phyloP scores from a whole-genome alignment of 768 basidiomycete genomes.

The Macrolepiota dolichaula region DNA sequence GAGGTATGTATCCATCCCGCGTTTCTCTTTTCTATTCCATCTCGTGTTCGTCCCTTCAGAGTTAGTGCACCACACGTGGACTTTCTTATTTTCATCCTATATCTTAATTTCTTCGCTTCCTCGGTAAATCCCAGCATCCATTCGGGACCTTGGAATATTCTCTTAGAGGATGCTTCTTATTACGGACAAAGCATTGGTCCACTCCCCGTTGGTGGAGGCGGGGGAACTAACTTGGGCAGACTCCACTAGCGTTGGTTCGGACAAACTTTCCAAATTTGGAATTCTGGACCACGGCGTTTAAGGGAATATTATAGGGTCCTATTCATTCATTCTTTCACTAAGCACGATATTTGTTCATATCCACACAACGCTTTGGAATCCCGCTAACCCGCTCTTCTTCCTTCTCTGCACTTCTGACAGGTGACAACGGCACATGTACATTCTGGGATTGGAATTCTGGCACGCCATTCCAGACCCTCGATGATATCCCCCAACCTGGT shows the following conservation, averaged over 20 bases:
- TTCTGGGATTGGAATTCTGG: slow-evolving; percentile 97
- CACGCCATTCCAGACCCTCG: slow-evolving; percentile 89
- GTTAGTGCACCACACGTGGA: neutral
- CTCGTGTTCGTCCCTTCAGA: neutral
- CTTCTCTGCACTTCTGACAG: slow-evolving; percentile 33
- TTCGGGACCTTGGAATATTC: too few relatives aligned
- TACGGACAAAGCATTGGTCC: too few relatives aligned
- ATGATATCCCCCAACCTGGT: slow-evolving; percentile 96
- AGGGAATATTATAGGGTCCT: too few relatives aligned
- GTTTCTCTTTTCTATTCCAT: slow-evolving; percentile 3
- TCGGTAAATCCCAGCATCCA: neutral
- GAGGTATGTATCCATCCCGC: slow-evolving; percentile 53
- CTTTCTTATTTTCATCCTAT: neutral
- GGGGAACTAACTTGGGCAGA: too few relatives aligned
- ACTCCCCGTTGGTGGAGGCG: too few relatives aligned
- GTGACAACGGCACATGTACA: slow-evolving; percentile 86
- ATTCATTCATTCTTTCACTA: neutral
- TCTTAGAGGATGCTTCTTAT: too few relatives aligned
- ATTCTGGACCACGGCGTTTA: too few relatives aligned
- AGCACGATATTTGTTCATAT: neutral
- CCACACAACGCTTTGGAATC: neutral
- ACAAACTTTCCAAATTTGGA: too few relatives aligned
- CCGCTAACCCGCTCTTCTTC: neutral
- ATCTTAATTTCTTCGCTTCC: neutral
- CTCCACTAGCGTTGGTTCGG: too few relatives aligned